Base-by-base conservation (phyloP, 2,329 filamentous ascomycete genomes). In the Tolypocladium sp. region DNA sequence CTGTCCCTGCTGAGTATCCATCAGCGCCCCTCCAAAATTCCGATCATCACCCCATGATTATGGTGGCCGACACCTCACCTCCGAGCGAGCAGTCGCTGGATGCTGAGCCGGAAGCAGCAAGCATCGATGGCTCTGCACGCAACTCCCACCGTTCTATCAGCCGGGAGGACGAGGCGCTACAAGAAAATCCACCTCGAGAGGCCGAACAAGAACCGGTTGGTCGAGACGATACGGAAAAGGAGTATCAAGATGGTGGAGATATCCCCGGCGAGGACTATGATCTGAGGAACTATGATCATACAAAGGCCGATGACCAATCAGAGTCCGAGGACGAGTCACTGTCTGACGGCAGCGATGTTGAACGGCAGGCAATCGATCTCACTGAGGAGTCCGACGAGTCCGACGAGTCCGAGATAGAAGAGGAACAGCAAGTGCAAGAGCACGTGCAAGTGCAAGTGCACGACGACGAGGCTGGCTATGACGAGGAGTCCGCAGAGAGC, bases 251-350 rank as follows among this genome's bases (percentile, higher is more conserved):
- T 56, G 67, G 65, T 22, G 65, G 66, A 1, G 69, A 72, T 20
- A 58, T 67, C 25, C 62, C 65, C 41, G 71, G 71, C 15, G 70
- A 73, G 38, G 71, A 73, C 58, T 72, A 73, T 33, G 70, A 73
- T 53, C 61, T 72, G 35, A 62, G 70, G 55, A 71, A 71, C 44
- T 73, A 72, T 58, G 68, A 69, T 53, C 62, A 63, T 46, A 63
- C 70, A 35, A 68, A 65, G 41, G 67, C 70, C 53, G 72, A 74
- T 30, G 73, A 72, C 22, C 71, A 73, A 10, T 55, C 60, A 27
- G 60, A 63, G 22, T 63, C 60, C 2, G 61, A 58, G 5, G 65
- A 63, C 4, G 60, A 62, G 1, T 60, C 58, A 6, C 59, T 63
- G 17, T 56, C 44, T 5, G 58, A 63, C 17, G 57, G 60, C 4